Conservation (phyloP, 2,329 filamentous ascomycete genomes). For the Penicillium rolfsii region DNA sequence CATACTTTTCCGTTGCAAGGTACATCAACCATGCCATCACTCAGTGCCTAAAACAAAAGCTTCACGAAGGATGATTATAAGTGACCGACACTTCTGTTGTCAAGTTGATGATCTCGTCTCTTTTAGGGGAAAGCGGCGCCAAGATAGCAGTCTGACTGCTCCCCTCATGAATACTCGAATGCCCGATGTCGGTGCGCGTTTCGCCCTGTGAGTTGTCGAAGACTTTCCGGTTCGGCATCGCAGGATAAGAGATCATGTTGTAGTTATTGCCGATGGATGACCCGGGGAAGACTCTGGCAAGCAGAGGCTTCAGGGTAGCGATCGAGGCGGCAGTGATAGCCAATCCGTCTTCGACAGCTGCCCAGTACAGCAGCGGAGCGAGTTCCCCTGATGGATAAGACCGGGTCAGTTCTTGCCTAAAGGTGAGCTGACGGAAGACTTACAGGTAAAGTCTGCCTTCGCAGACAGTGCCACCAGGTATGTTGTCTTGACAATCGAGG, state of each 20-base stretch:
- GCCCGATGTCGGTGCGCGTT: slow-evolving; percentile 17
- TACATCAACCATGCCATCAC: not conserved
- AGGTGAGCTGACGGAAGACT: not conserved
- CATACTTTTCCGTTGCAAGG: not conserved
- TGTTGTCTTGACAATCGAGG: slow-evolving; percentile 30
- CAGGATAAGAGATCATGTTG: slow-evolving; percentile 22
- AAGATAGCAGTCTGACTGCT: slow-evolving; percentile 21
- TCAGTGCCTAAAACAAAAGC: not conserved
- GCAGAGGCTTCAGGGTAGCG: slow-evolving; percentile 35
- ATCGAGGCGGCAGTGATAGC: slow-evolving; percentile 36
- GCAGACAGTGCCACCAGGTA: slow-evolving; percentile 25
- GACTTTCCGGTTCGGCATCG: not conserved
- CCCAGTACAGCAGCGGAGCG: slow-evolving; percentile 31
- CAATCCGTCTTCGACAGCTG: slow-evolving; percentile 34
- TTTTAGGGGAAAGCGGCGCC: slow-evolving; percentile 1
- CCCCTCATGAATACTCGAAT: slow-evolving; percentile 6
- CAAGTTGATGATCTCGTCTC: slow-evolving; percentile 18
- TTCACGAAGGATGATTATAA: slow-evolving; percentile 10
- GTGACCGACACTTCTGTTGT: slow-evolving; percentile 22
- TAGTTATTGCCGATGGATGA: slow-evolving; percentile 15
- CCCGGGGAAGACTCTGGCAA: slow-evolving; percentile 20
- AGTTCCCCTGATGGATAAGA: slow-evolving; percentile 18
- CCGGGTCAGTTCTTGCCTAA: not conserved
- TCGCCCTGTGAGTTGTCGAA: slow-evolving; percentile 22
- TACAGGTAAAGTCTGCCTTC: slow-evolving; percentile 31